Conservation (phyloP, 768 basidiomycete genomes). For the Cantharellus cinnabarinus region DNA sequence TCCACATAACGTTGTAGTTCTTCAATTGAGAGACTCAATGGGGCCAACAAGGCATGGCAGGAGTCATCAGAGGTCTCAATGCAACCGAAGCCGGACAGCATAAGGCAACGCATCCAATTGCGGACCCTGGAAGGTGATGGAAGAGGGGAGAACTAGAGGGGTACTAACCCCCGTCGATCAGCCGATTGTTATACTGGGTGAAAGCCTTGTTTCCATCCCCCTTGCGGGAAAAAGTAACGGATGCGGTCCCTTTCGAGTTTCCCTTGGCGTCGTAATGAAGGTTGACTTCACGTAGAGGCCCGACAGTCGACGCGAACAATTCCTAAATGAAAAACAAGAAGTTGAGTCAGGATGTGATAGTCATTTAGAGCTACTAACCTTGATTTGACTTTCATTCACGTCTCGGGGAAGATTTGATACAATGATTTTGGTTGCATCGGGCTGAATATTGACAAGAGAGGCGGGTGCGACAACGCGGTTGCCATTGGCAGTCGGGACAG, state of each 20-base stretch:
- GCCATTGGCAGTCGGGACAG: constrained; percentile 1
- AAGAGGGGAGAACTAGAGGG: constrained; percentile 23
- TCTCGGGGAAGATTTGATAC: constrained; percentile 9
- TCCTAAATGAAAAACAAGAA: constrained; percentile 34
- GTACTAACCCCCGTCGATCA: constrained; percentile 99
- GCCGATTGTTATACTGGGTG: constrained; percentile 88
- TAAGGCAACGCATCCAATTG: neutral
- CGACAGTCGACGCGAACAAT: constrained; percentile 78
- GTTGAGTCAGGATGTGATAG: neutral
- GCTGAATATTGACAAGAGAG: neutral
- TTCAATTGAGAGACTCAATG: too few species aligned
- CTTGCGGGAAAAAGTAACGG: constrained; percentile 64
- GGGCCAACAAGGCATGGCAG: too few species aligned
- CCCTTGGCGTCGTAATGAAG: constrained; percentile 72
- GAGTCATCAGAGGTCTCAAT: too few species aligned
- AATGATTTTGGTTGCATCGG: constrained; percentile 6
- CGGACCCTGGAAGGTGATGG: constrained; percentile 6
- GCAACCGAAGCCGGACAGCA: too few species aligned
- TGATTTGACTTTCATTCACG: constrained; percentile 68
- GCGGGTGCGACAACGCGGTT: neutral
- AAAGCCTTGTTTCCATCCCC: constrained; percentile 87
- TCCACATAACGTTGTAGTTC: too few species aligned
- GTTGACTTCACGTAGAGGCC: constrained; percentile 62
- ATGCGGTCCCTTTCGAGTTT: constrained; percentile 77
- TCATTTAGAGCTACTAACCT: constrained; percentile 31